Conservation (phyloP, 2,329 filamentous ascomycete genomes). For the Colletotrichum lindemuthianum region DNA sequence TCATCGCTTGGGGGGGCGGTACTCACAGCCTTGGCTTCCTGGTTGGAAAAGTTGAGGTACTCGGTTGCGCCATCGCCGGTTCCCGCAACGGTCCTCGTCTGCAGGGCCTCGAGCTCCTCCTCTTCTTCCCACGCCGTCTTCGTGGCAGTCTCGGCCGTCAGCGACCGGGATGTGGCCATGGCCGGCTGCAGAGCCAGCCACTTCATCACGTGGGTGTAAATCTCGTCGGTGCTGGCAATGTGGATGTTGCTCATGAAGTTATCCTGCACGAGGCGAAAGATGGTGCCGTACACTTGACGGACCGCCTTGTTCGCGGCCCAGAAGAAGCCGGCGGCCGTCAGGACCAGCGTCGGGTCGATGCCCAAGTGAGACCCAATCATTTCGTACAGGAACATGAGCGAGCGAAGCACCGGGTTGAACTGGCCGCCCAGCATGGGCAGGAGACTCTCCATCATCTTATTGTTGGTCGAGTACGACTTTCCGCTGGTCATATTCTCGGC, state of each 20-base stretch:
- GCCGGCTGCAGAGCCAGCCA: slow-evolving; percentile 65
- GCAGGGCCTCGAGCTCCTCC: slow-evolving; percentile 54
- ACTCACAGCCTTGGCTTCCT: slow-evolving; percentile 61
- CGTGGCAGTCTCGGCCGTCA: slow-evolving; percentile 65
- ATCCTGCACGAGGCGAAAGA: slow-evolving; percentile 50
- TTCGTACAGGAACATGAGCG: slow-evolving; percentile 52
- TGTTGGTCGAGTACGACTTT: slow-evolving; percentile 20
- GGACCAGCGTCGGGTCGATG: slow-evolving; percentile 58
- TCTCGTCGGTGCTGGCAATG: slow-evolving; percentile 65
- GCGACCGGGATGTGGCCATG: slow-evolving; percentile 60
- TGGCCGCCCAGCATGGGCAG: slow-evolving; percentile 36
- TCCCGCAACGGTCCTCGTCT: slow-evolving; percentile 48
- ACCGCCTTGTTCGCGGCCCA: slow-evolving; percentile 56
- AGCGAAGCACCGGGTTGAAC: slow-evolving; percentile 35
- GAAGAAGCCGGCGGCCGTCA: slow-evolving; percentile 56
- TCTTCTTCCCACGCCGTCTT: slow-evolving; percentile 68
- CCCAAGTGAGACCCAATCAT: slow-evolving; percentile 56
- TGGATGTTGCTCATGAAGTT: slow-evolving; percentile 64
- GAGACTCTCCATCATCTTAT: slow-evolving; percentile 35
- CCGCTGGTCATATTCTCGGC: slow-evolving; percentile 32
- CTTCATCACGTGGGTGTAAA: slow-evolving; percentile 67
- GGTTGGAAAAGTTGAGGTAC: slow-evolving; percentile 69
- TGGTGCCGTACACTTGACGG: slow-evolving; percentile 47
- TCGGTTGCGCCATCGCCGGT: slow-evolving; percentile 45
- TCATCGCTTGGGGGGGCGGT: background rate